Conservation (phyloP, 228 moss, liverwort and hornwort genomes). For the Sphagnum magellanicum region DNA sequence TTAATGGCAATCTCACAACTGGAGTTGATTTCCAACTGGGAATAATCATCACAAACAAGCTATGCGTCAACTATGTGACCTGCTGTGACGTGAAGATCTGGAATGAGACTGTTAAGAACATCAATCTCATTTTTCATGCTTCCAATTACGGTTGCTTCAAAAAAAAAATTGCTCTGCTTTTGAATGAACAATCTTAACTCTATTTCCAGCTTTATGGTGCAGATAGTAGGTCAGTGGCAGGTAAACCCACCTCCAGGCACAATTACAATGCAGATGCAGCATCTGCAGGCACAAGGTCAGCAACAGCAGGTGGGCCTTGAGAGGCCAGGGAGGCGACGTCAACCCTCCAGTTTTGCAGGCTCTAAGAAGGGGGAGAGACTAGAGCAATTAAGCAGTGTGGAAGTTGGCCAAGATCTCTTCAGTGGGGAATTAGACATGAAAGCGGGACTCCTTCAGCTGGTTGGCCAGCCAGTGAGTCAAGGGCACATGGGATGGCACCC, state of each 20-base stretch:
- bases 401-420: conserved; percentile 20
- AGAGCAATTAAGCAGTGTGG: conserved; percentile 23
- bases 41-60: no score
- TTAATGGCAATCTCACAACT: no score
- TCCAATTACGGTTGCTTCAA: no score
- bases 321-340: conserved; percentile 38
- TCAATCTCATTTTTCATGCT: no score
- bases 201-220: no score
- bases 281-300: conserved; percentile 39
- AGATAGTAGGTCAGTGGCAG: conserved; percentile 29
- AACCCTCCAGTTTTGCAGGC: conserved; percentile 41
- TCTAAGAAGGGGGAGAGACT: conserved; percentile 33
- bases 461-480: conserved; percentile 34
- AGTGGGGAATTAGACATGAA: conserved; percentile 14
- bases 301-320: conserved; percentile 41
- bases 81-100: not conserved
- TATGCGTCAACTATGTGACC: no score
- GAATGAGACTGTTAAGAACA: no score
- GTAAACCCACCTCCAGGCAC: conserved; percentile 34
- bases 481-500: conserved; percentile 51
- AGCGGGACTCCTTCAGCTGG: conserved; percentile 38
- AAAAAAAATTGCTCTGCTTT: no score
- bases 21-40: no score
- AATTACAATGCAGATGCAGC: conserved; percentile 29
- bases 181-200: no score